A percentile compares a stretch with the other conserved stretches of the same genome.
Conservation (phyloP, 2,329 filamentous ascomycete species). For the Cryphonectria nitschkei region DNA sequence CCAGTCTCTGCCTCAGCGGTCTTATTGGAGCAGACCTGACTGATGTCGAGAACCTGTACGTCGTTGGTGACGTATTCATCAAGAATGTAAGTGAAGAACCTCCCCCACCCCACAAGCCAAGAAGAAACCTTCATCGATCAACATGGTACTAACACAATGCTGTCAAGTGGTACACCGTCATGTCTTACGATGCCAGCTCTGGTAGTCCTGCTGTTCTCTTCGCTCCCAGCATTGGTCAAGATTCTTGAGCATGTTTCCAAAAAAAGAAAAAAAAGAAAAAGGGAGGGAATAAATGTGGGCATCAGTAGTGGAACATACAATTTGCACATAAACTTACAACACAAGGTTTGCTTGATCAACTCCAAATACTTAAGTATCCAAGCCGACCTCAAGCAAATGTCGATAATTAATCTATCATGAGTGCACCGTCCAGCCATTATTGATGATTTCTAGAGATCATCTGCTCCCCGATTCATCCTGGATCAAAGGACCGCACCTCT, state of each 20-base stretch:
- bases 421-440: neutral
- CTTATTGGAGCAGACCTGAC: conserved; percentile 15
- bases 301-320: neutral
- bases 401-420: neutral
- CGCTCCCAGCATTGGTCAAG: conserved; percentile 13
- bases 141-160: neutral
- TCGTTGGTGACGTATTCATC: conserved; percentile 20
- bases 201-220: conserved; percentile 20
- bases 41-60: conserved; percentile 17
- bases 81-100: conserved; percentile 13
- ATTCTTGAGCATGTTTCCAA: neutral
- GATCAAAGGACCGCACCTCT: conserved; percentile 2
- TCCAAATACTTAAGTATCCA: neutral
- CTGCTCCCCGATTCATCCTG: neutral
- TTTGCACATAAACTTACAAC: neutral
- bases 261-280: neutral
- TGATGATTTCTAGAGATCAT: neutral
- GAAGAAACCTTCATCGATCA: neutral
- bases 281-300: neutral
- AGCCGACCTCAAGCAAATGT: neutral
- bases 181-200: conserved; percentile 18
- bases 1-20: conserved; percentile 12
- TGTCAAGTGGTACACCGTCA: conserved; percentile 17
- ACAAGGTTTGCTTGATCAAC: neutral
- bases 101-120: neutral